phyloP scores from a whole-genome alignment of 2,329 filamentous ascomycete genomes.

The Monilinia fructicola region DNA sequence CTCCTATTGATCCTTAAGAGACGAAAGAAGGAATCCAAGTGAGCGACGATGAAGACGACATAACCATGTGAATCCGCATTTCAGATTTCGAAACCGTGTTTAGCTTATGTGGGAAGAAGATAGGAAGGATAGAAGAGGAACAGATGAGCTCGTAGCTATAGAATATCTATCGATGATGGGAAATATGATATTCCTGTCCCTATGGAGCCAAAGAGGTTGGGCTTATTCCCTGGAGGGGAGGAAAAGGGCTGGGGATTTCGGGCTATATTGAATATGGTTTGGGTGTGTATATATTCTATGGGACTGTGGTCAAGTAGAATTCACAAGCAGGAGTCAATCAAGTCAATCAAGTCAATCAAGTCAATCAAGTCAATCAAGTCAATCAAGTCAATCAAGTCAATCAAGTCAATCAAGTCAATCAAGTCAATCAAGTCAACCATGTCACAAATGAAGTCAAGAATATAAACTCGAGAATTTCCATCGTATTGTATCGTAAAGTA shows the following conservation, averaged over 20 bases:
- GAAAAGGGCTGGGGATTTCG: not conserved
- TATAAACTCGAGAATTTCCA: not conserved
- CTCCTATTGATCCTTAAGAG: not conserved
- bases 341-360: not conserved
- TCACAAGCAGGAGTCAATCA: not conserved
- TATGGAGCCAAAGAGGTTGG: conserved; percentile 4
- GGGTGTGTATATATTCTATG: not conserved
- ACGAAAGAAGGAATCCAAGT: conserved; percentile 23
- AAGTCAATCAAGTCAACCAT: too few species aligned
- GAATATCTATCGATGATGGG: too few species aligned
- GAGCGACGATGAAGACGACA: conserved; percentile 24
- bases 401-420: too few species aligned
- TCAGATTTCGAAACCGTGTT: not conserved
- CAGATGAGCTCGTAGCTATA: too few species aligned
- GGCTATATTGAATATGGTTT: not conserved
- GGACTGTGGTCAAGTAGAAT: not conserved
- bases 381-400: not conserved
- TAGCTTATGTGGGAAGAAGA: not conserved
- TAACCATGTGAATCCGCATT: not conserved
- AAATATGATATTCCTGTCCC: not conserved
- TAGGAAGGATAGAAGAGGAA: too few species aligned
- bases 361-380: not conserved
- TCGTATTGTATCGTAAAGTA: not conserved
- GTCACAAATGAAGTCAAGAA: not conserved
- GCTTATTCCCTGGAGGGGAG: not conserved